Base-by-base conservation (phyloP, 2,329 filamentous ascomycete species). In the Aspergillus fumigatiaffinis region DNA sequence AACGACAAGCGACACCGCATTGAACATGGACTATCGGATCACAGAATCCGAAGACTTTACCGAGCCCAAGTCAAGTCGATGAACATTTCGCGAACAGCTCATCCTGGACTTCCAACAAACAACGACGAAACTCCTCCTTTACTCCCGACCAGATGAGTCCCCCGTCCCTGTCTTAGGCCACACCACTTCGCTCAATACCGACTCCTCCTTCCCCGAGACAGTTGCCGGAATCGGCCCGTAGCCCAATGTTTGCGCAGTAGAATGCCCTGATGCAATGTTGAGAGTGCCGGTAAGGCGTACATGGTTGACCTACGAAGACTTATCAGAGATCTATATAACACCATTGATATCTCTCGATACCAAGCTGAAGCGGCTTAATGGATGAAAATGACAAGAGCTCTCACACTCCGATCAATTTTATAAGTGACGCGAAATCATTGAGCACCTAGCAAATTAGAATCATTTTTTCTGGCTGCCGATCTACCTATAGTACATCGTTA, bases 1-100 rank as follows among this genome's bases (percentile, higher is more conserved):
- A 70, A 70, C 29, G 68, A 72, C 50, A 63, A 63, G 65, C 12
- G 68, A 70, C 32, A 61, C 71, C n/a, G 60, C 56, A 54, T 66
- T 66, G 38, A 54, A 55, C 46, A 68, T 69, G 64, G 52, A 64
- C n/a, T 53, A 48, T 2, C 61, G 59, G 2, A 51, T 63, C 3
- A 54, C 52, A 29, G 55, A 60, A 49, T 61, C 60, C 10, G 58
- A 61, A 6, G 60, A 60, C 12, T 70, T 72, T 49, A 70, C 69
- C 4, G 65, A 71, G 41, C 56, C 58, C 12, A 58, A 1, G 61
- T 65, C 14, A 64, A 63, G n/a, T 58, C 61, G 9, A 67, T 68
- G 58, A 49, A 55, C 29, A 26, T 61, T 26, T 26, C 68, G 70
- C 2, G 66, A 71, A 17, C 63, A 68, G 46, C 48, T 66, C 5